Evolutionary conservation across 345 rosid genomes (phyloP).

Genomic region (Populus euphratica): DNA sequence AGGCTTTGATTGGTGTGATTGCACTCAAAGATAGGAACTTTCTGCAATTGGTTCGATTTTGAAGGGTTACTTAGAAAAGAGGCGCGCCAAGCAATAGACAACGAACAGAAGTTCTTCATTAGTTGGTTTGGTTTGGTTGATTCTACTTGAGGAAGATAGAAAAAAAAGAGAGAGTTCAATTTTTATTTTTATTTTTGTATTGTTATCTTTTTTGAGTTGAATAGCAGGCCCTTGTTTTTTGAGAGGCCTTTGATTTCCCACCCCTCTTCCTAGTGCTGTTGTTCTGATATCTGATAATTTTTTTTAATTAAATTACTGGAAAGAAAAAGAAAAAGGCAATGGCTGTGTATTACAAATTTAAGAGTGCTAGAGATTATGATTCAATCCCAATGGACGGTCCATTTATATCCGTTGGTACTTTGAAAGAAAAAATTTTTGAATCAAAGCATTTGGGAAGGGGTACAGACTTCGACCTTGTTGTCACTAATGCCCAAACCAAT

Average conservation of each 20-base stretch:
- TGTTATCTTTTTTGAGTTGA: slow-evolving; percentile 13
- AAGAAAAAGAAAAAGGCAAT: slow-evolving; percentile 28
- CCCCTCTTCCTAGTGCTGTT: slow-evolving; percentile 1
- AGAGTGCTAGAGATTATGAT: slow-evolving; percentile 99
- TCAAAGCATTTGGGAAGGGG: slow-evolving; percentile 99
- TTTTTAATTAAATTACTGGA: background rate
- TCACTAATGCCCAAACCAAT: slow-evolving; percentile 96
- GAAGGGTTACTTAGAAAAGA: background rate
- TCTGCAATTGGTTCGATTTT: background rate
- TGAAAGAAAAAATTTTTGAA: slow-evolving; percentile 99
- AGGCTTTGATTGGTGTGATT: background rate
- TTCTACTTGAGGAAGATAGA: slow-evolving; percentile 18
- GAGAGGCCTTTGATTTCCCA: slow-evolving; percentile 15
- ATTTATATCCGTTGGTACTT: slow-evolving; percentile 88
- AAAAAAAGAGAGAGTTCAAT: slow-evolving; percentile 9
- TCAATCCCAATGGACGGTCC: slow-evolving; percentile 93
- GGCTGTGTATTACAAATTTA: slow-evolving; percentile 99
- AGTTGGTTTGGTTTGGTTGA: slow-evolving; percentile 20
- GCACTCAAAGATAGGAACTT: background rate
- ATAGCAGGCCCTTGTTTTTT: slow-evolving; percentile 23
- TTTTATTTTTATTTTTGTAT: slow-evolving; percentile 14
- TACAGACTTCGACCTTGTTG: slow-evolving; percentile 92
- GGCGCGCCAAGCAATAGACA: slow-evolving; percentile 1
- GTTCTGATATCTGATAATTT: background rate
- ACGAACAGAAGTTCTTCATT: slow-evolving; percentile 5